Base-by-base conservation (phyloP, 148 eudicot genomes). In the Chenopodium suecicum region DNA sequence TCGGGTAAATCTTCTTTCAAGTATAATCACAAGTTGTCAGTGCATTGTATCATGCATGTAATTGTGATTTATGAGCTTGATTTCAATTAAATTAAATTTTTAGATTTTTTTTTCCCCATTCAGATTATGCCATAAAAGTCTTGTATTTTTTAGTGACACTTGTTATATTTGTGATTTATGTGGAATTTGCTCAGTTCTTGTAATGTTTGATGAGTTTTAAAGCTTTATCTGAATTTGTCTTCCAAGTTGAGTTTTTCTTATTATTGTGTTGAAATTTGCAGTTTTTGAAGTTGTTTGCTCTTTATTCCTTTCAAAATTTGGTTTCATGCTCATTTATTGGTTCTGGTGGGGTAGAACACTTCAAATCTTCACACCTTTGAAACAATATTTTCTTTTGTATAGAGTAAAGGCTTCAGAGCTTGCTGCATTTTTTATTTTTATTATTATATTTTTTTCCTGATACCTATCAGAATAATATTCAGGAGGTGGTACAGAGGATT, bases 1-100 rank as follows among this genome's bases (percentile, higher is more conserved):
- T 81, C 90, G 90, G 94, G 97, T 92, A 60, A 80, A 91, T 85
- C 50, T 50, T 56, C 52, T 34, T 9, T 25, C 20, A 44, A 69
- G 37, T 75, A 11, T 1, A 8, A 41, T 22, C 23, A 41, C 62
- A 27, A 50, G 22, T 47, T 29, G 32, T 16, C 23, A 22, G 50
- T 32, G 16, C 14, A 6, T 17, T 65, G 74, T 27, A 20, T 16
- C n/a, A 25, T 72, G 66, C 32, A 32, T 47, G 27, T 37, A 20
- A 62, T 22, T 62, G 13, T 62, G 74, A 41, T 37, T 32, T 70
- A 7, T 7, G 25, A 37, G 27, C 50, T 70, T 70, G 50, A 9
- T 37, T 4, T 44, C 25, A 62, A 62, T 1, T 5, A 62, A 62
- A 17, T 8, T 1, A 41, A 34, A 19, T 17, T 20, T 70, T 22